Percentiles rank a stretch among this genome's conserved stretches.
phyloP scores from a whole-genome alignment of 306 rosid genomes.

The Quercus mongolica region DNA sequence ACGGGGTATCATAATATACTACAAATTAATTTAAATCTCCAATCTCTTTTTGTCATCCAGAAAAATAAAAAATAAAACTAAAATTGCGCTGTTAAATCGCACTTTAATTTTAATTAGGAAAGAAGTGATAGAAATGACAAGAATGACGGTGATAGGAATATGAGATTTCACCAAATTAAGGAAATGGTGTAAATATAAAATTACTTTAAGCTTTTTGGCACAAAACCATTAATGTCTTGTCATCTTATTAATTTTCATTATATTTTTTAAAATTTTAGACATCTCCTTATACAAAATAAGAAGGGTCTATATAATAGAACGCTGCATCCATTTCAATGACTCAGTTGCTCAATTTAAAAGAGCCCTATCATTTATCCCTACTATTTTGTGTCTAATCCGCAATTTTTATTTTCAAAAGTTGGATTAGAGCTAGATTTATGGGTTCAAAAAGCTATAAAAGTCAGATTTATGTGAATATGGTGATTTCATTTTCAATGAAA shows the following conservation, averaged over 20 bases:
- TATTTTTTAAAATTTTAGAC: neutral
- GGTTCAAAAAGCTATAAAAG: neutral
- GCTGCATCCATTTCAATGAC: neutral
- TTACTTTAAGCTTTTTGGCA: neutral
- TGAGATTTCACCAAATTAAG: neutral
- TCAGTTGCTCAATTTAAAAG: neutral
- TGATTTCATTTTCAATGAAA: neutral
- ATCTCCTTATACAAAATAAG: neutral
- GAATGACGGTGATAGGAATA: neutral
- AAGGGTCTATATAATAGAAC: neutral
- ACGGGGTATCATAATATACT: too few relatives aligned
- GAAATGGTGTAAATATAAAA: neutral
- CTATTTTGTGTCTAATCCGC: neutral
- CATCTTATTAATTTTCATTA: neutral
- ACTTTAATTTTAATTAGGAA: neutral
- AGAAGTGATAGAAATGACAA: neutral
- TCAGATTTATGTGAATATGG: neutral
- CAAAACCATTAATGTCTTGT: neutral
- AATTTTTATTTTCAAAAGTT: neutral
- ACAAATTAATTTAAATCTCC: too few relatives aligned
- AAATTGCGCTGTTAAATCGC: neutral
- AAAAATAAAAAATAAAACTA: neutral
- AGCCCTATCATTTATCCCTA: neutral
- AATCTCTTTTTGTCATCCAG: neutral
- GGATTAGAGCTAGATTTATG: neutral